Conservation (phyloP, 805 yeast species). For the Pichia deserticola region DNA sequence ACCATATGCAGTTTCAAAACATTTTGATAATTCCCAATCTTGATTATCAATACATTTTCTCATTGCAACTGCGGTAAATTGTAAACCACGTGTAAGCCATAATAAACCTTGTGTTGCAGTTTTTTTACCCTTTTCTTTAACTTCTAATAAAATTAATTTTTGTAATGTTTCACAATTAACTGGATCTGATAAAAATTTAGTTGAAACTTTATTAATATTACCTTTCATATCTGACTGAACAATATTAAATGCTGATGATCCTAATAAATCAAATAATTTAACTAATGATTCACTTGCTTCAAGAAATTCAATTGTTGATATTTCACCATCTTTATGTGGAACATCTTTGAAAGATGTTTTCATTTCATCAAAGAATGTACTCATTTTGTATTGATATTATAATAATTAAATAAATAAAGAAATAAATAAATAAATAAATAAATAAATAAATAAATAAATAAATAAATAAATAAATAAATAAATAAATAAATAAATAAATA, state of each 20-base stretch:
- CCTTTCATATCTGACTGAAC: slow-evolving; percentile 88
- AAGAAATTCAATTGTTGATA: slow-evolving; percentile 68
- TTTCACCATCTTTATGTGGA: slow-evolving; percentile 51
- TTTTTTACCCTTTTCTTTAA: slow-evolving; percentile 49
- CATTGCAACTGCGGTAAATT: slow-evolving; percentile 87
- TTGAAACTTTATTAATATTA: slow-evolving; percentile 68
- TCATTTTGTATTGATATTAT: neutral
- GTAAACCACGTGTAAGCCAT: slow-evolving; percentile 81
- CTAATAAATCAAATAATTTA: slow-evolving; percentile 74
- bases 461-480: too few species aligned
- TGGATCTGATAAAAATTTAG: slow-evolving; percentile 60
- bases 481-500: too few species aligned
- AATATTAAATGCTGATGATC: slow-evolving; percentile 76
- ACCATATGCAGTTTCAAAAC: slow-evolving; percentile 78
- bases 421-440: too few species aligned
- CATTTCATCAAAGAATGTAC: slow-evolving; percentile 65
- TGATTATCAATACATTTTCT: slow-evolving; percentile 67
- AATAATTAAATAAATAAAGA: too few species aligned
- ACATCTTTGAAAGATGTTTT: slow-evolving; percentile 72
- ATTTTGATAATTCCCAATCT: slow-evolving; percentile 55
- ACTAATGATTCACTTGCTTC: slow-evolving; percentile 82
- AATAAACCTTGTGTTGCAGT: slow-evolving; percentile 86
- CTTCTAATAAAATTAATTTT: slow-evolving; percentile 68
- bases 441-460: too few species aligned
- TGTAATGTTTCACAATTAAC: slow-evolving; percentile 61